phyloP scores from a whole-genome alignment of 2,329 filamentous ascomycete species.

The Monascus ruber region DNA sequence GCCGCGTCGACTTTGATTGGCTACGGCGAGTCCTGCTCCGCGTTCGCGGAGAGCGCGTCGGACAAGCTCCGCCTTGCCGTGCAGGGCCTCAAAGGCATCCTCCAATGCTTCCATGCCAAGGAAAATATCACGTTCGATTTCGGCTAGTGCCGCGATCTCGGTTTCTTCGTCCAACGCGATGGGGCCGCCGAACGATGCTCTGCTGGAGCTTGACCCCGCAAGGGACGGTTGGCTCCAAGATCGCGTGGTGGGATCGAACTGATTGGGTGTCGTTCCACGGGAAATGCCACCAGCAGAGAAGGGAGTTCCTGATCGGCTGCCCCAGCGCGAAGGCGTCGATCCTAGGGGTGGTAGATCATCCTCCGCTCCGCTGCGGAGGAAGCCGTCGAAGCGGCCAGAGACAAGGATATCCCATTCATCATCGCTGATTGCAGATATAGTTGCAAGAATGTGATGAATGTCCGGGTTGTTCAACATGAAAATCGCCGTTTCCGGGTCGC shows the following conservation, averaged over 20 bases:
- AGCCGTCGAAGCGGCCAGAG: conserved; percentile 89
- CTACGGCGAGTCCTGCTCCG: conserved; percentile 57
- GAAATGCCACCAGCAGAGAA: conserved; percentile 22
- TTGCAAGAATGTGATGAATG: conserved; percentile 77
- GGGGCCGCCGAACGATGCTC: conserved; percentile 53
- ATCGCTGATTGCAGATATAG: conserved; percentile 73
- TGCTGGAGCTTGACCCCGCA: conserved; percentile 29
- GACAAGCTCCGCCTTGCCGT: conserved; percentile 70
- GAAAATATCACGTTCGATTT: conserved; percentile 89
- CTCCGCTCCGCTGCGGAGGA: conserved; percentile 86
- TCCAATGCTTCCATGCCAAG: conserved; percentile 88
- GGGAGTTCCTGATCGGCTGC: conserved; percentile 30
- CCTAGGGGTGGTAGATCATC: conserved; percentile 23
- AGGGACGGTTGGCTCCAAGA: conserved; percentile 30
- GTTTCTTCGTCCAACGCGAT: conserved; percentile 91
- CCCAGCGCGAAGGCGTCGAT: conserved; percentile 16
- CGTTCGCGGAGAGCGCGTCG: conserved; percentile 70
- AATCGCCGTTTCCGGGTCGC: conserved; percentile 75
- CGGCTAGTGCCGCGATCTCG: conserved; percentile 78
- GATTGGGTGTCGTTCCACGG: conserved; percentile 21
- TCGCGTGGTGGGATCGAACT: conserved; percentile 31
- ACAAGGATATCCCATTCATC: conserved; percentile 96
- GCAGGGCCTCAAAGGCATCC: conserved; percentile 86
- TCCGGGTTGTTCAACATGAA: conserved; percentile 74
- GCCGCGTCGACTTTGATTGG: conserved; percentile 34